Base-by-base conservation (phyloP, 345 rosid species). In the Stellera chamaejasme region DNA sequence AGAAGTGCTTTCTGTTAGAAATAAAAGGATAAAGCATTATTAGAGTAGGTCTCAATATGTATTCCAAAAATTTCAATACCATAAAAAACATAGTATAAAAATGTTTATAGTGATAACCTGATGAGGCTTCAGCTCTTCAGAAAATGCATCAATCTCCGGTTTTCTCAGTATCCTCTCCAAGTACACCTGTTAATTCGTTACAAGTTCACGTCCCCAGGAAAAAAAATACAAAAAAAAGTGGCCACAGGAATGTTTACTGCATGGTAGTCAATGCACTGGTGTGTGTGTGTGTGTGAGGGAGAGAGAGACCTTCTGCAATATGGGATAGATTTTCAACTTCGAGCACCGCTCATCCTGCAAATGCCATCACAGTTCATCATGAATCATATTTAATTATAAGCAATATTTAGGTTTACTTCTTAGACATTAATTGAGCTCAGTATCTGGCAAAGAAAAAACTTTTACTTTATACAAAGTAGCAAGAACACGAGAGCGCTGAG, bases 311-410 rank as follows among this genome's bases (percentile, higher is more conserved):
- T 93, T 89, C 68, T 84, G 99, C 69, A 92, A 64, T 76, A 89
- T 93, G 10, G 96, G 96, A 76, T 93, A 93, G 52, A 89, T 81
- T 71, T 93, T 93, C 69, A 93, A 72, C 72, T 87, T 93, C 44
- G 97, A 84, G 75, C 99, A 93, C 16, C 97, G 79, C 70, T 93
- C 97, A 72, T 93, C 99, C 99, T 89, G 39, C 69, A 93, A 72
- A 71, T 87, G 89, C 44, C 96, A 84, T 73, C 97, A 93, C 16
- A 94, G 79, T 71, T 93, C 97, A 72, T 93, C 97, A 97, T 89
- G 91, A 66, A 73, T 43, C 56, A 66, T 55, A 51, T 48, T 50
- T 43, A 72, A 51, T 52, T 11, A 36, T 73, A 45, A 69, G 55
- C 49, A 55, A 55, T 42, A 41, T 45, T 27, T 44, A 1, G 28